Base-by-base conservation (phyloP, 306 rosid species). In the Cucumis cinereus region DNA sequence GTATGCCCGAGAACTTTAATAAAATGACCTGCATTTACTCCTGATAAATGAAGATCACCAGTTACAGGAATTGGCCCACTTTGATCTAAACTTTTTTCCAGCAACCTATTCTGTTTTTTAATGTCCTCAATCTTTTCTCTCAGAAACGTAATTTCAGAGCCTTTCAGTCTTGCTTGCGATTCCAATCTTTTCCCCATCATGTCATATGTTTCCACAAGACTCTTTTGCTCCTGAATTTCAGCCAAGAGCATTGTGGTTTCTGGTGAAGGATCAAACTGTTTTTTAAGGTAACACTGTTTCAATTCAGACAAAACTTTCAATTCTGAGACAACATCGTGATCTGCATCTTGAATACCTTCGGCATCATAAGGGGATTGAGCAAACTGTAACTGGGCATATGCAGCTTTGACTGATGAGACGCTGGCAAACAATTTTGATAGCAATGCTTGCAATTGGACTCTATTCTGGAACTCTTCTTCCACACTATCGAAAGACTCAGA, bases 321-420 rank as follows among this genome's bases (percentile, higher is more conserved):
- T 78, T 87, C 98, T 0, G 81, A 74, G 26, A 94, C 85, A 12
- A 91, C 73, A 58, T 66, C 45, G 36, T 72, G 81, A 85, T 94
- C 98, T 17, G 93, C 89, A 23, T 81, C 84, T 85, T 84, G 89
- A 78, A 94, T 90, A 59, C 96, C 97, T 47, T 91, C 89, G 6
- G 88, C 83, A 67, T 91, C 93, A 67, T 88, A 94, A 40, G 98
- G 98, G 24, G 90, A 83, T 45, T 94, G 97, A 76, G 90, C 80
- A 77, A 77, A 52, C 35, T 94, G 98, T 14, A 94, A 62, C 78
- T 91, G 84, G 1, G 97, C 94, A 85, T 94, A 94, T 7, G 97
- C 81, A 77, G 90, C 93, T 82, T 94, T 94, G 19, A 91, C 85
- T 1, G 88, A 70, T 35, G 98, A 91, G 80, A 90, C 67, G 58